Base-by-base conservation (phyloP, 495 filamentous ascomycete genomes). In the Cercophora samala region DNA sequence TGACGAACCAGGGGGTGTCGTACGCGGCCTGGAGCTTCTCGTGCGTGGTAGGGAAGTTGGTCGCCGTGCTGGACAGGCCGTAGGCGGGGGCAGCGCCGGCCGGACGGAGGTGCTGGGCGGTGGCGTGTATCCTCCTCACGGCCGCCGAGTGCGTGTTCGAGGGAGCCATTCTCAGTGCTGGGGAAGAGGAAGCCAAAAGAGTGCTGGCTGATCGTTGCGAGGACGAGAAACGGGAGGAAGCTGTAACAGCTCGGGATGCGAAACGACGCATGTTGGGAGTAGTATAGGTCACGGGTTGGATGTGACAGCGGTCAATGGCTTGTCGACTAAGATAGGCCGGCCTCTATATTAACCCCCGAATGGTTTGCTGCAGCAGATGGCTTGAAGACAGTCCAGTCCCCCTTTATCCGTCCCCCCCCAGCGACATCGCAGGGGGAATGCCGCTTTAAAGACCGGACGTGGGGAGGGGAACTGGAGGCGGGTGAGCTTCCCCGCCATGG, bases 1-100 rank as follows among this genome's bases (percentile, higher is more conserved):
- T 86, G 58, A 98, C 75, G 78, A 98, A 99, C 77, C 91, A 93
- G 65, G 89, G 87, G 2, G 95, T 98, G 74, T 97, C 90, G 65
- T 87, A 80, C 8, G 91, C 90, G 55, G 87, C 78, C 60, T 83
- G 68, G 76, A 96, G 92, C 75, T 85, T 88, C 63, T 92, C 86
- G 81, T 99, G 96, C 66, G 82, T 87, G n/a, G 85, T 91, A 18
- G 91, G 91, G 77, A 91, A 97, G 72, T 82, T 84, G 37, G 86
- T 86, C 4, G 90, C 86, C 32, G 87, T 88, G 51, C 83, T 85
- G 62, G 85, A 82, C 23, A 87, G 77, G 26, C 85, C 82, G 51
- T 80, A 77, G 0, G 65, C 70, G 11, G 68, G 51, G 4, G 64
- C 58, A 0, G 62, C 29, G 19, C 60, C 60, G 64, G 80, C 77